These are phyloP conservation scores for Verticillium zaregamsianum DNA, from an alignment of 2,329 filamentous ascomycete species.

Conservation along the genomic window DNA sequence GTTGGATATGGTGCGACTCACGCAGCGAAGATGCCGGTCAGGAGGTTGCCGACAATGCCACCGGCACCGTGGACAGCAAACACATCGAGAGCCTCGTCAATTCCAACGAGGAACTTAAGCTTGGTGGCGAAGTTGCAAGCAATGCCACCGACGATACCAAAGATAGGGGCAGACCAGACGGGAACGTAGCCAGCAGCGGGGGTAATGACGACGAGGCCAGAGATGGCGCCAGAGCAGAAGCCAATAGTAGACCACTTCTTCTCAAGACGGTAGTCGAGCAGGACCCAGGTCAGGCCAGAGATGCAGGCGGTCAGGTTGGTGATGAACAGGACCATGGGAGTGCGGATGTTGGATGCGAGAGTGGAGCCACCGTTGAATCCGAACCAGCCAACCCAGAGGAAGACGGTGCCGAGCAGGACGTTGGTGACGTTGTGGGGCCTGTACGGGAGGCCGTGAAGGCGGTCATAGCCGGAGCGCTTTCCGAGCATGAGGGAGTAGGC, in stretches of 20 bases:
- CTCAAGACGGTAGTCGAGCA: constrained; percentile 88
- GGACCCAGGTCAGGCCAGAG: constrained; percentile 77
- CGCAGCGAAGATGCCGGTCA: constrained; percentile 75
- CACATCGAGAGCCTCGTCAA: constrained; percentile 86
- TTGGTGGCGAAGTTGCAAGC: constrained; percentile 85
- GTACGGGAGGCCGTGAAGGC: constrained; percentile 59
- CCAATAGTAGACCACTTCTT: constrained; percentile 91
- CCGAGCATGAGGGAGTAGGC: constrained; percentile 72
- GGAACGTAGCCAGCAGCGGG: constrained; percentile 80
- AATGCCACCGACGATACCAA: constrained; percentile 56
- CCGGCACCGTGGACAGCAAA: constrained; percentile 87
- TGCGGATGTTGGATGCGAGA: constrained; percentile 75
- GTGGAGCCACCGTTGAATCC: constrained; percentile 91
- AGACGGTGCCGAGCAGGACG: constrained; percentile 68
- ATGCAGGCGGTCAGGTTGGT: constrained; percentile 83
- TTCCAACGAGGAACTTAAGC: constrained; percentile 67
- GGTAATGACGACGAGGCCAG: constrained; percentile 82
- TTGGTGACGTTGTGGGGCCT: constrained; percentile 71
- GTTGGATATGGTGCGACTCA: constrained; percentile 28
- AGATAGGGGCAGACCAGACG: constrained; percentile 54
- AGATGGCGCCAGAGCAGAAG: constrained; percentile 86
- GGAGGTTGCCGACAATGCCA: constrained; percentile 73
- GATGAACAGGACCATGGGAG: constrained; percentile 83
- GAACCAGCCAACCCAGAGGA: constrained; percentile 94
- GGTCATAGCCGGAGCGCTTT: constrained; percentile 60